Evolutionary conservation across 495 filamentous ascomycete genomes (phyloP).

Genomic region (Halenospora varia): DNA sequence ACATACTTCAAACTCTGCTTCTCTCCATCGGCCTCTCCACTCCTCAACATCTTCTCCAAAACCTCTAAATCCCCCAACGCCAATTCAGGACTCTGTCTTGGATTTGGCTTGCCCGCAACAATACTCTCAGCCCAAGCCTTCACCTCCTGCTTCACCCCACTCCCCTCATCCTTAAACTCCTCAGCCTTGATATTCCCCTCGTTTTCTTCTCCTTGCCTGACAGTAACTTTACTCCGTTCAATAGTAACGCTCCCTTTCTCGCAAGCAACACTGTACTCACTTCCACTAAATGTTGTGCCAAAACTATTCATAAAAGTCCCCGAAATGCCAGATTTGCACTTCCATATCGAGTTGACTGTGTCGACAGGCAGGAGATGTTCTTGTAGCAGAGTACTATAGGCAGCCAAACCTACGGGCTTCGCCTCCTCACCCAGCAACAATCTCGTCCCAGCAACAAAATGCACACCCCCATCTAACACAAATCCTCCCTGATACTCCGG

Average conservation of each 20-base stretch:
- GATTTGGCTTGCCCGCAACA: conserved; percentile 40
- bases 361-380: conserved; percentile 69
- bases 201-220: conserved; percentile 36
- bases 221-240: conserved; percentile 30
- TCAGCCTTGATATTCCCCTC: conserved; percentile 37
- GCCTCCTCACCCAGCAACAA: conserved; percentile 54
- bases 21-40: conserved; percentile 54
- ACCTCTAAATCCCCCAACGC: conserved; percentile 69
- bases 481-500: conserved; percentile 76
- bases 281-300: conserved; percentile 57
- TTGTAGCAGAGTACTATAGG: conserved; percentile 55
- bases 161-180: conserved; percentile 51
- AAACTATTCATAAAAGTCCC: conserved; percentile 60
- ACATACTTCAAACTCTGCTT: conserved; percentile 30
- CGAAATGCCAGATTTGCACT: conserved; percentile 56
- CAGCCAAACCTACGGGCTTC: conserved; percentile 45
- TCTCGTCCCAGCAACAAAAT: conserved; percentile 61
- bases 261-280: conserved; percentile 47
- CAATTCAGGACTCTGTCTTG: conserved; percentile 57
- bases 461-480: conserved; percentile 73
- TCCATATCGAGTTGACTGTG: conserved; percentile 61
- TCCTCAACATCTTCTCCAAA: conserved; percentile 59
- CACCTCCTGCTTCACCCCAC: conserved; percentile 63
- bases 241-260: conserved; percentile 51
- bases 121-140: conserved; percentile 60